Evolutionary conservation across 441 rosid species (phyloP).

Genomic region (Gossypium gossypioides): DNA sequence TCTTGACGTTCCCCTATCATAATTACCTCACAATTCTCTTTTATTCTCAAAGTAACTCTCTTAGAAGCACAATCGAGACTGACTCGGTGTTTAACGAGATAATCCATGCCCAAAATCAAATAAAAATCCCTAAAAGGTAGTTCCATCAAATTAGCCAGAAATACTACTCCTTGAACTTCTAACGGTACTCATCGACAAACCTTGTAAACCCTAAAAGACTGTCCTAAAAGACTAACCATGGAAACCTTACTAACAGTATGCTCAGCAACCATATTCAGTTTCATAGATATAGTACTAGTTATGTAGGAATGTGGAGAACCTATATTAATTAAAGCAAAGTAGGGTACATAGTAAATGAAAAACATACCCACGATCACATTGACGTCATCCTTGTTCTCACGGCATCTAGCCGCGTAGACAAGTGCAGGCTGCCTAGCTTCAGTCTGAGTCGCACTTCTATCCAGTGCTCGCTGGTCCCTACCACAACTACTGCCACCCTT

Average conservation of each 20-base stretch:
- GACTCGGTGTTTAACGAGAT: too few species aligned
- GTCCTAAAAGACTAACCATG: neutral
- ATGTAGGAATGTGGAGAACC: neutral
- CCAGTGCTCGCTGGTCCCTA: neutral
- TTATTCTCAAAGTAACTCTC: too few species aligned
- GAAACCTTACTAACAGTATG: neutral
- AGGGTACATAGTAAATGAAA: neutral
- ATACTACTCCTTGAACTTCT: neutral
- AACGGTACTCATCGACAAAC: neutral
- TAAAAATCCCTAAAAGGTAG: neutral
- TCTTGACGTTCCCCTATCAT: neutral
- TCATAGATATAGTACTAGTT: neutral
- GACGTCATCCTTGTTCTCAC: neutral
- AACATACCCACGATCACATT: neutral
- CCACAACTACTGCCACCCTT: neutral
- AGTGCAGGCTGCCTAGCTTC: neutral
- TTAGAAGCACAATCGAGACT: too few species aligned
- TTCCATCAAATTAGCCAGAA: neutral
- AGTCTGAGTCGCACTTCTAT: neutral
- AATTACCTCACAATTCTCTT: too few species aligned
- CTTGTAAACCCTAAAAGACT: neutral
- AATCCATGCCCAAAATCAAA: neutral
- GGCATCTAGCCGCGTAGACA: too few species aligned
- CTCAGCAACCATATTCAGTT: neutral
- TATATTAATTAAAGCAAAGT: neutral